Evolutionary conservation across 345 rosid species (phyloP).

Genomic region (Triadica sebifera): DNA sequence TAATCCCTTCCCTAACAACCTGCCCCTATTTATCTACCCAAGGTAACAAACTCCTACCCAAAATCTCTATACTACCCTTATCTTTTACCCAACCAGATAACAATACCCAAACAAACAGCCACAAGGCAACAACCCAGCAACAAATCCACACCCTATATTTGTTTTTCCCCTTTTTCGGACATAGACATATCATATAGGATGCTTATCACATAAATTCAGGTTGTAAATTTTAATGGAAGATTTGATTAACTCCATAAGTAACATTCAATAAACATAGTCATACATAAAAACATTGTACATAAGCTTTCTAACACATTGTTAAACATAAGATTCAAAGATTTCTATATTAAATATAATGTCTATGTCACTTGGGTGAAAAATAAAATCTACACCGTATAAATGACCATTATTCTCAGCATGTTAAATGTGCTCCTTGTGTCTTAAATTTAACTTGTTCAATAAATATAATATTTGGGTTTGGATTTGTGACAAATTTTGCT

Average conservation of each 20-base stretch:
- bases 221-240: neutral
- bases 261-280: neutral
- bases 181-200: too few species aligned
- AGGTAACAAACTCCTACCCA: too few species aligned
- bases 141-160: too few species aligned
- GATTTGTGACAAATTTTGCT: neutral
- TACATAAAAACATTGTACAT: neutral
- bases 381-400: neutral
- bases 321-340: neutral
- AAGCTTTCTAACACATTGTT: neutral
- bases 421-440: neutral
- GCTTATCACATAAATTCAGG: neutral
- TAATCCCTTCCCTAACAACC: too few species aligned
- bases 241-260: neutral
- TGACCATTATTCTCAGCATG: slow-evolving; percentile 1
- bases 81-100: too few species aligned
- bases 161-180: too few species aligned
- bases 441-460: neutral
- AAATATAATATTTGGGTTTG: neutral
- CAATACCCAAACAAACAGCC: too few species aligned
- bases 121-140: too few species aligned
- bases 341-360: neutral
- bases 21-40: too few species aligned
- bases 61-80: too few species aligned
- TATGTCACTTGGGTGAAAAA: neutral